Evolutionary conservation across 1,284 basidiomycete species (phyloP).

Genomic region (Ustilago lituana): DNA sequence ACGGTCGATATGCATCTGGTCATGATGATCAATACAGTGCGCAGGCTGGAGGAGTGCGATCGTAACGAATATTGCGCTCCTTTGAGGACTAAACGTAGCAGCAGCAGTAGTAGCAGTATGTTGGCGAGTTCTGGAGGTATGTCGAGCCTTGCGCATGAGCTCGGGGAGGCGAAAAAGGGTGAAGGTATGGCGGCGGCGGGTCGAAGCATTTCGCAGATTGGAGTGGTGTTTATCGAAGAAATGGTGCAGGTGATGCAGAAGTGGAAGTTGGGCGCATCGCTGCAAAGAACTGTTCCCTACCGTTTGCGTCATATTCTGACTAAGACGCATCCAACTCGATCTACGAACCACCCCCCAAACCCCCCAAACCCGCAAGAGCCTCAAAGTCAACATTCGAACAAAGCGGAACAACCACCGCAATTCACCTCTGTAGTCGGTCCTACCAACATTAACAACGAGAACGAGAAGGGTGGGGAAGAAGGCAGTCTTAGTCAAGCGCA

Average conservation of each 20-base stretch:
- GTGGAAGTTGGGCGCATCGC: slow-evolving; percentile 42
- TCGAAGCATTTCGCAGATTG: slow-evolving; percentile 43
- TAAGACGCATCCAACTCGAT: slow-evolving; percentile 1
- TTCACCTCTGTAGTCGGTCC: neutral
- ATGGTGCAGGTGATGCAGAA: slow-evolving; percentile 48
- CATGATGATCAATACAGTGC: slow-evolving; percentile 36
- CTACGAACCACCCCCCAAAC: neutral
- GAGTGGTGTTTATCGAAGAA: slow-evolving; percentile 42
- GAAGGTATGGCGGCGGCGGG: slow-evolving; percentile 8
- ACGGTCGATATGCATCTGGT: slow-evolving; percentile 37
- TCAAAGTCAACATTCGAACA: neutral
- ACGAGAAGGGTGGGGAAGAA: slow-evolving; percentile 2
- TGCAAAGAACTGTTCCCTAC: slow-evolving; percentile 26
- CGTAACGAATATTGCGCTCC: slow-evolving; percentile 43
- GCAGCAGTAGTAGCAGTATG: slow-evolving; percentile 19
- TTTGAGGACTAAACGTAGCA: slow-evolving; percentile 14
- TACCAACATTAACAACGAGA: too few relatives aligned
- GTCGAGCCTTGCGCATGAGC: slow-evolving; percentile 19
- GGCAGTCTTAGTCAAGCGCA: slow-evolving; percentile 16
- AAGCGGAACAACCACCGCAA: neutral
- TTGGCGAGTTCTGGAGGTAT: slow-evolving; percentile 17
- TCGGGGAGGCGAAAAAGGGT: slow-evolving; percentile 12
- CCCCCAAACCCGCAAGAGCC: neutral
- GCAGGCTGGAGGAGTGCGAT: slow-evolving; percentile 40
- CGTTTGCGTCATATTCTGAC: slow-evolving; percentile 21